Evolutionary conservation across 257 asterid species (phyloP).

Genomic region (Ophiorrhiza pumila): DNA sequence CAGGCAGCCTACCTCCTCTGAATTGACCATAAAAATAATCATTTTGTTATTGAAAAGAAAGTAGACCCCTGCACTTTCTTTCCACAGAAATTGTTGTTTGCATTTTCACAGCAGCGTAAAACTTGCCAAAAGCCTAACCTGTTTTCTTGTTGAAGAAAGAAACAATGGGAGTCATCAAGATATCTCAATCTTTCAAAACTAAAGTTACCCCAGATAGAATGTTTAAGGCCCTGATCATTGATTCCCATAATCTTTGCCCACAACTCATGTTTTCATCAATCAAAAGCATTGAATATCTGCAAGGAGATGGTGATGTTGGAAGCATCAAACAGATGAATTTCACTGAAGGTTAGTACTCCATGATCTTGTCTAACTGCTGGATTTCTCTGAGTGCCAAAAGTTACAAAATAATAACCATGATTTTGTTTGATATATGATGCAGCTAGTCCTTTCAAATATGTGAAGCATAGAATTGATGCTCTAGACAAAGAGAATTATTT

Average conservation of each 20-base stretch:
- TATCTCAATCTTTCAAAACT: conserved; percentile 49
- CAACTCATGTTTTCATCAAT: conserved; percentile 33
- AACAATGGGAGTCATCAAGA: conserved; percentile 41
- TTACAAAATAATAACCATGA: background rate
- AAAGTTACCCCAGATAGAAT: conserved; percentile 29
- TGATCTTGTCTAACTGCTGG: background rate
- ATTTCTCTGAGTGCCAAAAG: background rate
- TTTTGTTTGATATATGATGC: conserved; percentile 12
- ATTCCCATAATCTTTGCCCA: conserved; percentile 38
- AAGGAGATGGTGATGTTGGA: conserved; percentile 33
- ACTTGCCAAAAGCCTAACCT: background rate
- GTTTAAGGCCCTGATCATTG: conserved; percentile 35
- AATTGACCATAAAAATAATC: background rate
- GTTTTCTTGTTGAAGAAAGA: background rate
- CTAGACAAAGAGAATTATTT: conserved; percentile 37
- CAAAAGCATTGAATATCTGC: conserved; percentile 26
- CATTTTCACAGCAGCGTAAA: background rate
- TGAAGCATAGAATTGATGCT: conserved; percentile 54
- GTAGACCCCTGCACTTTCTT: too few relatives aligned
- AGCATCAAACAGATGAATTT: conserved; percentile 36
- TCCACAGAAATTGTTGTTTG: too few relatives aligned
- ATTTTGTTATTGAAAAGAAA: too few relatives aligned
- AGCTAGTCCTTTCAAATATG: conserved; percentile 48
- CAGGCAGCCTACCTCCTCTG: too few relatives aligned
- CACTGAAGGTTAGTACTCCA: conserved; percentile 26